Evolutionary conservation across 345 rosid genomes (phyloP).

Genomic region (Viola odorata): DNA sequence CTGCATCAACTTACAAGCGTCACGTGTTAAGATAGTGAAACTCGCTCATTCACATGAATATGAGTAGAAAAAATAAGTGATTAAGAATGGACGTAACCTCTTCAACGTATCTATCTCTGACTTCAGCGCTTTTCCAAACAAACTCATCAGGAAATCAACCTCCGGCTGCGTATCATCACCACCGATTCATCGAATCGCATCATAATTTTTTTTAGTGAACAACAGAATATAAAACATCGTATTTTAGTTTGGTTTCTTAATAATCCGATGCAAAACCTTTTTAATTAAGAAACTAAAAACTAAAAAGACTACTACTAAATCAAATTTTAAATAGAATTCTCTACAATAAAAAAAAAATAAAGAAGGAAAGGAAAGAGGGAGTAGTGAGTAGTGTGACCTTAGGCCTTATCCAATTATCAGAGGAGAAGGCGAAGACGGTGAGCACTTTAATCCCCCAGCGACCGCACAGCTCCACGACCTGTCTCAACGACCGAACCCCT

Average conservation of each 20-base stretch:
- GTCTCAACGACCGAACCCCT: slow-evolving; percentile 50
- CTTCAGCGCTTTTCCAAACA: slow-evolving; percentile 46
- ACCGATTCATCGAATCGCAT: no score
- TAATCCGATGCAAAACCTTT: no score
- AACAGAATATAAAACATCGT: no score
- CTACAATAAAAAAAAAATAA: not conserved
- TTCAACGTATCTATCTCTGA: slow-evolving; percentile 36
- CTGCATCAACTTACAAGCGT: no score
- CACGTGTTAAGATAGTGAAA: no score
- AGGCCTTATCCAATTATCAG: slow-evolving; percentile 77
- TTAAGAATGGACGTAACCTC: slow-evolving; percentile 24
- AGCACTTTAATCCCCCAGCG: slow-evolving; percentile 65
- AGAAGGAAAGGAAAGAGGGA: not conserved
- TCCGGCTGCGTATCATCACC: slow-evolving; percentile 4
- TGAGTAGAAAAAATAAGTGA: not conserved
- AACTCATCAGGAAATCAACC: slow-evolving; percentile 57
- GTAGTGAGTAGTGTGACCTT: slow-evolving; percentile 26
- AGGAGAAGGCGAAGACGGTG: slow-evolving; percentile 76
- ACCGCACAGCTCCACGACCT: slow-evolving; percentile 45
- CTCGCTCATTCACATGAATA: no score
- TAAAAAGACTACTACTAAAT: no score
- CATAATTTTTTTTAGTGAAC: no score
- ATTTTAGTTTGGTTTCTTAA: no score
- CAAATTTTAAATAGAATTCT: not conserved
- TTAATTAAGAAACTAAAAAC: no score